phyloP scores from a whole-genome alignment of 441 rosid genomes.

The Croton setiger region DNA sequence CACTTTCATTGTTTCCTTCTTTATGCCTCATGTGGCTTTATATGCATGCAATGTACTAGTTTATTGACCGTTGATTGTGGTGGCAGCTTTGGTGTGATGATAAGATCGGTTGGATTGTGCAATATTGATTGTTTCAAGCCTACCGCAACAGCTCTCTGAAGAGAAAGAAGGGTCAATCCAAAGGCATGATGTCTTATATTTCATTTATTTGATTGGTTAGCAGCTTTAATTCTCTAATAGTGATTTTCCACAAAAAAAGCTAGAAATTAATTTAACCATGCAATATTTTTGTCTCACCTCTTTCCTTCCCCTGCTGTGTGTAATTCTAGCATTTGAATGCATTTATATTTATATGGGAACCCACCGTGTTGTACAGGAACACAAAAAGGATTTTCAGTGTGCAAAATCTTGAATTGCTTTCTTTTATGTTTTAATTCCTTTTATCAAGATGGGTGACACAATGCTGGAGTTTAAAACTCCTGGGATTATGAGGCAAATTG shows the following conservation, averaged over 20 bases:
- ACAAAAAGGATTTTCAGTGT: neutral
- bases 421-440: neutral
- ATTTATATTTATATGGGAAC: constrained; percentile 6
- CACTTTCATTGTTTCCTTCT: neutral
- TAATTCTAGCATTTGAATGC: constrained; percentile 8
- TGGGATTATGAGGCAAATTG: neutral
- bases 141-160: constrained; percentile 48
- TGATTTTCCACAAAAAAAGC: constrained; percentile 8
- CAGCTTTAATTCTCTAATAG: constrained; percentile 24
- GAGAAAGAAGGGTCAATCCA: constrained; percentile 19
- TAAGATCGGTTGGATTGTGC: constrained; percentile 85
- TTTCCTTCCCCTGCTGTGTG: neutral
- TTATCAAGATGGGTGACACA: neutral
- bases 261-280: constrained; percentile 24
- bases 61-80: constrained; percentile 18
- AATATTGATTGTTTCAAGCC: constrained; percentile 93
- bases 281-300: constrained; percentile 18
- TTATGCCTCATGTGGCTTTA: constrained; percentile 1
- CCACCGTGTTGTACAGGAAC: neutral
- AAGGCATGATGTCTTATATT: constrained; percentile 20
- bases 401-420: neutral
- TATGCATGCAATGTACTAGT: neutral
- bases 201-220: constrained; percentile 19
- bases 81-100: constrained; percentile 77
- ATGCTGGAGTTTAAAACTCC: neutral